Base-by-base conservation (phyloP, 768 basidiomycete species). In the Russula brevipes region DNA sequence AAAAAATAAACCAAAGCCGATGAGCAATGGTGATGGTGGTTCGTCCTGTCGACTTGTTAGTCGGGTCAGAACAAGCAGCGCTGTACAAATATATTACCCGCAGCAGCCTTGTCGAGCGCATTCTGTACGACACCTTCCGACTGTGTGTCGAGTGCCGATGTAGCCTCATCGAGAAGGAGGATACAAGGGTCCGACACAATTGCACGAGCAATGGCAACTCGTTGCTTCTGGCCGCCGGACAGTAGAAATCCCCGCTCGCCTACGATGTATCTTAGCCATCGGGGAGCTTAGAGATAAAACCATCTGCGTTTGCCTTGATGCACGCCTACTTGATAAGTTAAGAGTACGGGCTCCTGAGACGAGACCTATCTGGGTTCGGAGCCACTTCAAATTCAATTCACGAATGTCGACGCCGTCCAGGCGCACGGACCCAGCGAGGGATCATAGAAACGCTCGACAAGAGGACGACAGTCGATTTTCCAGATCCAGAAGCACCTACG, bases 361-460 rank as follows among this genome's bases (percentile, higher is more conserved):
- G 17, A 82, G 74, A 59, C 81, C 81, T 19, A 82, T 81, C 63
- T 82, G 80, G 59, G 74, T 73, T 46, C 81, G 73, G 14, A 82
- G 72, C 81, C 81, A 82, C 61, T 76, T 76, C 57, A 82, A 67
- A 64, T 82, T 82, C 47, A 82, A 71, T 0, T 73, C 71, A 52
- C 72, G 73, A 68, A 82, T 69, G 62, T 82, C 78, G 24, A 72
- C 65, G 5, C 81, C 82, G 59, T 83, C 82, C 30, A 83, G 70
- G 55, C 70, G 71, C 66, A 82, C 76, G 16, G 51, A 46, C 12
- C 82, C 82, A 4, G 64, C 57, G 36, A 78, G 70, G 0, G 80
- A 62, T 83, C 82, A 71, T 83, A 83, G 72, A 82, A 83, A 4
- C 82, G 73, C 68, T 82, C 82, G 39, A 81, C 75, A 24, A 83